These are phyloP conservation scores for Hymenoscyphus repandus DNA, from an alignment of 2,329 filamentous ascomycete genomes.

Conservation along the genomic window DNA sequence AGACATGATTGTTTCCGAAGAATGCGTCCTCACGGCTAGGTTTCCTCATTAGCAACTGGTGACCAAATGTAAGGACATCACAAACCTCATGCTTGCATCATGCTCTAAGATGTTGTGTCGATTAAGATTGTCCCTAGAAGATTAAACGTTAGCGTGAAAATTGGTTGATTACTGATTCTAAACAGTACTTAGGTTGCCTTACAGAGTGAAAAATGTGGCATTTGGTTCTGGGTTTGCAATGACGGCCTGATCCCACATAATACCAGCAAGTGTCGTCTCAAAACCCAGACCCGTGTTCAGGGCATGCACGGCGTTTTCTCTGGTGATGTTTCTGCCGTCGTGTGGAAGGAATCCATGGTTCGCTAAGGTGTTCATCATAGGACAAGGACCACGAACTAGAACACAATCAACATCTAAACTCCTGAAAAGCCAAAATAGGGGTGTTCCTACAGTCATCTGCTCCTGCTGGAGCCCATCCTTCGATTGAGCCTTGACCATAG, in stretches of 20 bases:
- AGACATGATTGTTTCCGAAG: slow-evolving; percentile 45
- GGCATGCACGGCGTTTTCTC: slow-evolving; percentile 32
- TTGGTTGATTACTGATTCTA: background rate
- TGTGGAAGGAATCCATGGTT: slow-evolving; percentile 41
- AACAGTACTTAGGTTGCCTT: background rate
- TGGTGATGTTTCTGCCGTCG: slow-evolving; percentile 35
- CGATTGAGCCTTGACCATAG: background rate
- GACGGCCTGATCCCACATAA: slow-evolving; percentile 42
- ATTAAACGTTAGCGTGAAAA: slow-evolving; percentile 6
- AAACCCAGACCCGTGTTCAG: slow-evolving; percentile 40
- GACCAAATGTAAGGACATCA: background rate
- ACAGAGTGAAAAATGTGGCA: slow-evolving; percentile 38
- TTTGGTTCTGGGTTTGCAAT: slow-evolving; percentile 39
- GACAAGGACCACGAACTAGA: slow-evolving; percentile 33
- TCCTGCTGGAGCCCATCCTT: background rate
- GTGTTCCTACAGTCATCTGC: background rate
- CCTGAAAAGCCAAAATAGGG: background rate
- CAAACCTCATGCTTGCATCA: slow-evolving; percentile 41
- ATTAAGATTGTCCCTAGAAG: slow-evolving; percentile 36
- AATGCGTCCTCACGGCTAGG: slow-evolving; percentile 41
- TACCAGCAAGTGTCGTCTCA: slow-evolving; percentile 32
- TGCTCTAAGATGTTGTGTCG: slow-evolving; percentile 45
- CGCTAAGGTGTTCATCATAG: slow-evolving; percentile 40
- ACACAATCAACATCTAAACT: slow-evolving; percentile 3
- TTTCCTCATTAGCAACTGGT: background rate